Conservation (phyloP, 2,329 filamentous ascomycete genomes). For the Aspergillus carbonarius region DNA sequence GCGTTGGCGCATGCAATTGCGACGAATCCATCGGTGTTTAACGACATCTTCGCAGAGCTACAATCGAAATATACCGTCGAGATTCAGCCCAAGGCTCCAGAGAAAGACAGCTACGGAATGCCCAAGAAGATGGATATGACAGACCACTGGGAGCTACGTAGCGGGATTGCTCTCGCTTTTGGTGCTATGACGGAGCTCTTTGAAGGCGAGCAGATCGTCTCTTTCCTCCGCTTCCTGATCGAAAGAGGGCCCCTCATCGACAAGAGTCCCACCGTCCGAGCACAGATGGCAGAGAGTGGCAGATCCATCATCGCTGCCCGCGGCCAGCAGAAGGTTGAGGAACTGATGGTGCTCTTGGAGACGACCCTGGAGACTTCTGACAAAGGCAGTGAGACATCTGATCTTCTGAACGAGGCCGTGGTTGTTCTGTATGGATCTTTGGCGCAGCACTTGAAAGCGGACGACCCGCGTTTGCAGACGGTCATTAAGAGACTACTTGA, state of each 20-base stretch:
- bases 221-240: slow-evolving; percentile 82
- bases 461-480: slow-evolving; percentile 82
- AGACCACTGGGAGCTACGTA: slow-evolving; percentile 88
- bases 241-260: slow-evolving; percentile 85
- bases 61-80: slow-evolving; percentile 72
- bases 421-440: slow-evolving; percentile 96
- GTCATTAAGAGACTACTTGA: slow-evolving; percentile 83
- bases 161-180: slow-evolving; percentile 85
- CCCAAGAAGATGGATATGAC: slow-evolving; percentile 81
- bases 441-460: slow-evolving; percentile 77
- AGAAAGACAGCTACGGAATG: slow-evolving; percentile 93
- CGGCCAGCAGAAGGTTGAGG: slow-evolving; percentile 79
- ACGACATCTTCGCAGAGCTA: slow-evolving; percentile 63
- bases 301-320: slow-evolving; percentile 76
- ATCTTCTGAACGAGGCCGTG: slow-evolving; percentile 93
- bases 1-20: slow-evolving; percentile 73
- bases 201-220: slow-evolving; percentile 66
- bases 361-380: slow-evolving; percentile 81
- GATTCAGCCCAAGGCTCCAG: slow-evolving; percentile 76
- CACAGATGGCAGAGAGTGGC: slow-evolving; percentile 90
- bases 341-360: slow-evolving; percentile 90
- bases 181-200: slow-evolving; percentile 75
- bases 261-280: slow-evolving; percentile 70
- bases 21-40: slow-evolving; percentile 59
- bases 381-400: slow-evolving; percentile 74